Evolutionary conservation across 441 rosid genomes (phyloP).

Genomic region (Aquilaria agallochum): DNA sequence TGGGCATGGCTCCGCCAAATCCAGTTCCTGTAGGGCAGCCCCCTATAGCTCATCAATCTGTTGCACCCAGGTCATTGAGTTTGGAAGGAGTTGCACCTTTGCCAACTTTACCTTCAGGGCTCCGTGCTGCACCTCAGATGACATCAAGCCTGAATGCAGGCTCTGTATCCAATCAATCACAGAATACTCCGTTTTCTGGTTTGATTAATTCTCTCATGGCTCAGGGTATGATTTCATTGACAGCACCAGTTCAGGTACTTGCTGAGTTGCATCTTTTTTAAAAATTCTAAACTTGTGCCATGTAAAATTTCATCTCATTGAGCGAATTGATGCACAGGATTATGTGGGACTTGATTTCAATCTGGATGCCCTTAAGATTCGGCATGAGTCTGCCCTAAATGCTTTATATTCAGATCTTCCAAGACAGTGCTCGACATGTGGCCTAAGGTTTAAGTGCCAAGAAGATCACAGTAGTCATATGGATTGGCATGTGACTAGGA

Average conservation of each 20-base stretch:
- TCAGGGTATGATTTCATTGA: constrained; percentile 82
- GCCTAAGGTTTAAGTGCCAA: constrained; percentile 87
- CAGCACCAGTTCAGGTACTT: constrained; percentile 41
- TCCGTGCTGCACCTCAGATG: constrained; percentile 43
- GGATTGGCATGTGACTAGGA: constrained; percentile 99
- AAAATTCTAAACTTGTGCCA: constrained; percentile 5
- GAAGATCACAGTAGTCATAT: constrained; percentile 96
- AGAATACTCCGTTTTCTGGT: constrained; percentile 69
- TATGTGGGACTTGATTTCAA: constrained; percentile 72
- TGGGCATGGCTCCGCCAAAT: constrained; percentile 31
- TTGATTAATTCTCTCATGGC: constrained; percentile 84
- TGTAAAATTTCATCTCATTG: constrained; percentile 17
- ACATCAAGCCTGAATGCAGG: constrained; percentile 43
- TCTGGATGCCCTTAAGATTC: constrained; percentile 73
- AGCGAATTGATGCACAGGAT: constrained; percentile 49
- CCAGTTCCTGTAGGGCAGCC: constrained; percentile 25
- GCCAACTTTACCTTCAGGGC: constrained; percentile 66
- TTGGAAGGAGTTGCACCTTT: constrained; percentile 31
- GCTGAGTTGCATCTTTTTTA: constrained; percentile 15
- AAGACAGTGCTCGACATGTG: constrained; percentile 97
- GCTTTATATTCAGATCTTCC: constrained; percentile 86
- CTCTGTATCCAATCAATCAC: constrained; percentile 44
- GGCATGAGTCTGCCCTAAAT: constrained; percentile 74
- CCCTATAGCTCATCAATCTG: constrained; percentile 45
- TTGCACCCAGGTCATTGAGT: constrained; percentile 27